Percentiles rank a stretch among this genome's conserved stretches.
Evolutionary conservation across 768 basidiomycete species (phyloP).

Genomic region (Amanita inopinata): DNA sequence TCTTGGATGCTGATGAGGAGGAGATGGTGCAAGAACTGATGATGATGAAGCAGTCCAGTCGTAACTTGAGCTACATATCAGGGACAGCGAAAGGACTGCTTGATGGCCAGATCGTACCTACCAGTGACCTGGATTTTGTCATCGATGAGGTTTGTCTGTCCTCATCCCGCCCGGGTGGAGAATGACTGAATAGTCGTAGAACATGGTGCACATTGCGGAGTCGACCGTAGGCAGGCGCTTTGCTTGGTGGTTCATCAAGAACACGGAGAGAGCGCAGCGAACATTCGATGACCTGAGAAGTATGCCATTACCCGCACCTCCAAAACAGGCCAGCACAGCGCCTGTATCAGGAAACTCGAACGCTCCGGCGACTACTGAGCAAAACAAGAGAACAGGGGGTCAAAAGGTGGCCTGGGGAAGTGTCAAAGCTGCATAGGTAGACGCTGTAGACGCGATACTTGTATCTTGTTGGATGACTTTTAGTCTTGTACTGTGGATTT

Average conservation of each 20-base stretch:
- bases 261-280: constrained; percentile 85
- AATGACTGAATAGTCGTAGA: constrained; percentile 33
- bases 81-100: constrained; percentile 55
- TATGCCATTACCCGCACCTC: constrained; percentile 34
- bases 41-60: constrained; percentile 85
- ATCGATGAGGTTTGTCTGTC: constrained; percentile 71
- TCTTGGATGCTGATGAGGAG: constrained; percentile 89
- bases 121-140: constrained; percentile 91
- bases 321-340: constrained; percentile 17
- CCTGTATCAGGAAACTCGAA: constrained; percentile 11
- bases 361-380: constrained; percentile 3
- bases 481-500: no score
- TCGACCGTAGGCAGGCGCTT: constrained; percentile 89
- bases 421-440: constrained; percentile 26
- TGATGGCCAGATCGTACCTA: constrained; percentile 79
- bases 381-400: constrained; percentile 28
- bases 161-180: background rate
- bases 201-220: constrained; percentile 95
- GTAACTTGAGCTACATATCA: constrained; percentile 61
- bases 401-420: constrained; percentile 57
- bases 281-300: constrained; percentile 70
- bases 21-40: constrained; percentile 95
- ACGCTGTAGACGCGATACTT: background rate
- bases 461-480: background rate
- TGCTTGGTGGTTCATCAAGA: constrained; percentile 96